Conservation (phyloP, 2,329 filamentous ascomycete species). For the Gnomoniopsis smithogilvyi region DNA sequence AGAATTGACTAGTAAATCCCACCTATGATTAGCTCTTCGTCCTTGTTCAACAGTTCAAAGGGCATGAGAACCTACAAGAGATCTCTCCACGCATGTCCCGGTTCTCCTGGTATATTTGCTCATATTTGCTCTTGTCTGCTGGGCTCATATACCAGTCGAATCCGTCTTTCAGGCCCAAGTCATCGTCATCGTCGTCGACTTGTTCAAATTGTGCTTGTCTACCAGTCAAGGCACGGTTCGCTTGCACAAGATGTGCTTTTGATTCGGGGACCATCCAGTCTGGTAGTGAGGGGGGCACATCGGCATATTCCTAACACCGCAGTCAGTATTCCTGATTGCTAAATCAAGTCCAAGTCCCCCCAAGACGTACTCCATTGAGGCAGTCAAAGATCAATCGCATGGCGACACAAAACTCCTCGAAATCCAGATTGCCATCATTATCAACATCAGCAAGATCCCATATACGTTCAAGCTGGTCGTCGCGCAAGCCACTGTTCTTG, state of each 20-base stretch:
- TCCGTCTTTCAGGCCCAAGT: constrained; percentile 83
- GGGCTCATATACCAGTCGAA: constrained; percentile 99
- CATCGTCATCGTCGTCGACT: constrained; percentile 79
- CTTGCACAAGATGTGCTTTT: constrained; percentile 86
- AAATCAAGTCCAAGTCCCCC: background rate
- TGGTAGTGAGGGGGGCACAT: constrained; percentile 81
- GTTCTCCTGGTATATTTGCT: constrained; percentile 94
- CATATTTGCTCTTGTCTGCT: constrained; percentile 86
- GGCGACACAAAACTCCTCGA: constrained; percentile 98
- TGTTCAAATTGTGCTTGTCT: constrained; percentile 80
- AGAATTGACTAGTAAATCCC: constrained; percentile 57
- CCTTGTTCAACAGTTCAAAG: background rate
- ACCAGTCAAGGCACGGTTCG: constrained; percentile 73
- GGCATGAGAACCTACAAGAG: constrained; percentile 49
- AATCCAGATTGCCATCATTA: constrained; percentile 94
- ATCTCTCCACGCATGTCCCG: constrained; percentile 83
- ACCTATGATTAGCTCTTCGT: constrained; percentile 17
- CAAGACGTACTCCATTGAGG: constrained; percentile 77
- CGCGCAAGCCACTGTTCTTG: constrained; percentile 60
- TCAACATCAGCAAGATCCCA: constrained; percentile 98
- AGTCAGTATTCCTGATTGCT: background rate
- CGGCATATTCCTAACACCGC: constrained; percentile 69
- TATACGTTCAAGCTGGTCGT: constrained; percentile 86
- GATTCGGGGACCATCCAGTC: constrained; percentile 98
- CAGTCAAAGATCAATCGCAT: constrained; percentile 98